Base-by-base conservation (phyloP, 1,139 yeast species). In the Yamadazyma pseudoaaseri region DNA sequence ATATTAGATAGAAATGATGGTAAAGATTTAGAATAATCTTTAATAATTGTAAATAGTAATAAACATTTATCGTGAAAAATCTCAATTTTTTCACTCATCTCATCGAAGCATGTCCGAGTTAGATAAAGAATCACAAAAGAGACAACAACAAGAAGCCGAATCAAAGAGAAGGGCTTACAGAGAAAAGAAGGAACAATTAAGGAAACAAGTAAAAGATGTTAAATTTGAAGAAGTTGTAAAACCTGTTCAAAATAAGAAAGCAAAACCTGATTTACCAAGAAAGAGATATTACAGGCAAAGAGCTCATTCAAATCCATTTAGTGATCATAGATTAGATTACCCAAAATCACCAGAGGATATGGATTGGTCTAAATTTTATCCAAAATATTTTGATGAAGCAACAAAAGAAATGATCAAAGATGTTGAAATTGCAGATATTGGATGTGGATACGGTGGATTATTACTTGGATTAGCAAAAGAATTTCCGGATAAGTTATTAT, bases 401-500 rank as follows among this genome's bases (percentile, higher is more conserved):
- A 62, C 63, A 1, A 57, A 70, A 2, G 48, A 69, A 41, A 61
- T 79, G 71, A 53, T 62, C 5, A 62, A 71, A 35, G 55, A 70
- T 28, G 97, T 94, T 10, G 92, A 89, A 36, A 82, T 92, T 36
- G 97, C 97, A 4, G 99, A 92, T 56, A 78, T 92, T 39, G 99
- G 99, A 11, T 92, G 99, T 64, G 99, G 99, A 1, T 92, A 86
- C 57, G 99, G 99, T 31, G 99, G 99, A 0, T 70, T 92, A 39
- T 59, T 87, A 51, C 79, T 86, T 30, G 84, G 87, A 33, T 70
- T 92, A 37, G 84, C 96, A 2, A 85, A 90, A 2, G 78, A 67
- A 35, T 83, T 83, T 44, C 90, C 94, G 1, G 75, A 83, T 3
- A 74, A 72, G 15, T 67, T 86, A 51, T 81, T 89, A 33, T 68